phyloP scores from a whole-genome alignment of 768 basidiomycete genomes.

The Tricholoma saponaceum region DNA sequence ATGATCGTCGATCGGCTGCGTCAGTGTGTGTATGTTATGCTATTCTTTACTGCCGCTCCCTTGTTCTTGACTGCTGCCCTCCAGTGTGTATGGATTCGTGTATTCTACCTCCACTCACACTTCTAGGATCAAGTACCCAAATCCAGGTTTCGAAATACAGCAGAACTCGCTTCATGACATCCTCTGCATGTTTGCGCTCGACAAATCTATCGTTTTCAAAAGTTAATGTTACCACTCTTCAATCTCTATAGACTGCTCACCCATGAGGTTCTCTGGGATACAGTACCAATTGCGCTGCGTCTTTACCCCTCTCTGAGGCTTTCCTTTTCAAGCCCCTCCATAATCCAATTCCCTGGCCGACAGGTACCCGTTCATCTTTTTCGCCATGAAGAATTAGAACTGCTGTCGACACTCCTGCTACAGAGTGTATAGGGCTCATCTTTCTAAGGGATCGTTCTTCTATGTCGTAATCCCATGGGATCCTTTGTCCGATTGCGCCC shows the following conservation, averaged over 20 bases:
- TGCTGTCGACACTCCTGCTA: conserved; percentile 38
- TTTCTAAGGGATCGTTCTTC: conserved; percentile 15
- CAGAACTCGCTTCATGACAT: conserved; percentile 24
- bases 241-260: conserved; percentile 14
- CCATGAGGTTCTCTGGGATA: conserved; percentile 34
- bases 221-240: not conserved
- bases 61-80: not conserved
- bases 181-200: conserved; percentile 28
- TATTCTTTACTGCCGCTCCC: no score
- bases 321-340: conserved; percentile 28
- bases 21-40: no score
- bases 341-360: conserved; percentile 29
- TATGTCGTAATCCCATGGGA: conserved; percentile 26
- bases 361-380: conserved; percentile 48
- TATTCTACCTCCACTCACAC: not conserved
- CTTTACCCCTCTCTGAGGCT: conserved; percentile 24
- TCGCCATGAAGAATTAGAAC: conserved; percentile 49
- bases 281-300: conserved; percentile 25
- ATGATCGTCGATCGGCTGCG: no score
- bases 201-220: conserved; percentile 20
- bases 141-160: conserved; percentile 23
- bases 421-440: conserved; percentile 28
- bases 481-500: conserved; percentile 26
- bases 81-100: not conserved
- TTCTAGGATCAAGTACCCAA: not conserved